Base-by-base conservation (phyloP, 108 stramenopile species). In the Thalassiosira profunda region DNA sequence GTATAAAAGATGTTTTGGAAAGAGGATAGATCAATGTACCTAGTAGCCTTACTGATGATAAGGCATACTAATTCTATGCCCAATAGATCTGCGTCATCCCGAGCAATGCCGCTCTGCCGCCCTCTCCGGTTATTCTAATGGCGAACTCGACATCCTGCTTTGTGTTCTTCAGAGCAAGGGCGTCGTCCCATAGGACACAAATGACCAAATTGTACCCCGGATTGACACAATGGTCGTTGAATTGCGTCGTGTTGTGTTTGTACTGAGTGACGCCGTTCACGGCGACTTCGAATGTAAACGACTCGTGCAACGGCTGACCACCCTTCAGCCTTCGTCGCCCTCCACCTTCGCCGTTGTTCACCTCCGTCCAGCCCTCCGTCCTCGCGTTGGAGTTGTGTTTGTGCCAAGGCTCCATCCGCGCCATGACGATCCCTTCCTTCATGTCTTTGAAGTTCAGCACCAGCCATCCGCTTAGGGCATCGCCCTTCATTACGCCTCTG, bases 381-480 rank as follows among this genome's bases (percentile, higher is more conserved):
- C 44, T 24, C 26, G 18, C 20, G 31, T 74, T 66, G 20, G 44
- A 56, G 24, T 74, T 42, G 26, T 54, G 40, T n/a, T 44, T 29
- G 7, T 49, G 8, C 53, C 59, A 58, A 21, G 46, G 4, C 37
- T 82, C 45, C 58, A 68, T 58, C 20, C 75, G 55, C 14, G 79
- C 79, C 47, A 80, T 53, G 54, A 84, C 76, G n/a, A 84, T 34
- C 10, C 83, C 83, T 70, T 76, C 55, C 15, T 69, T 84, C 0
- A 84, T 60, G 28, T 77, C 60, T 37, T 62, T 80, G 17, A 84
- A 47, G 4, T 42, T 35, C 18, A 84, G 55, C 8, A 76, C 61
- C 0, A 84, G 17, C 83, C 83, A 84, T 8, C 83, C 83, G 33
- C 79, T 80, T 7, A 80, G 57, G 21, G 41, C 79, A 59, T 84